Percentiles rank a stretch among this genome's conserved stretches.
Evolutionary conservation across 176 grass and related monocot species (phyloP).

Genomic region (Eremochloa ophiuroides): DNA sequence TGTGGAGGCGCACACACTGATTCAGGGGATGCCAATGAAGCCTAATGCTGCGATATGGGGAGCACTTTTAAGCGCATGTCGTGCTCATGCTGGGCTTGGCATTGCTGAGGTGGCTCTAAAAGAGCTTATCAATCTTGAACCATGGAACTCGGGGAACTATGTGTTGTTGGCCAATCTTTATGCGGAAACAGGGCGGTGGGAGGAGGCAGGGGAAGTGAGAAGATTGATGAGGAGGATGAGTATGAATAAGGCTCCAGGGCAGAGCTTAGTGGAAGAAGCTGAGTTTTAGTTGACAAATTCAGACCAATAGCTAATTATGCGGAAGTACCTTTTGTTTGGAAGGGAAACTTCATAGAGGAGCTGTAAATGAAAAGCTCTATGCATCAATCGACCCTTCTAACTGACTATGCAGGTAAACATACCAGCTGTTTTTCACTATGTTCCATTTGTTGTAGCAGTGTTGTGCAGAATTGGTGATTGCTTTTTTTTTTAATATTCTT

Average conservation of each 20-base stretch:
- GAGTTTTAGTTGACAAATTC: conserved; percentile 15
- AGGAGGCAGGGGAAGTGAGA: conserved; percentile 43
- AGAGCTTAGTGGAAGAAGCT: conserved; percentile 37
- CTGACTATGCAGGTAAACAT: conserved; percentile 19
- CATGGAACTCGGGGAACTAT: conserved; percentile 61
- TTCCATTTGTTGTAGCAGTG: neutral
- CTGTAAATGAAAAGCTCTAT: neutral
- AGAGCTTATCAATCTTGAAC: conserved; percentile 64
- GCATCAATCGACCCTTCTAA: neutral
- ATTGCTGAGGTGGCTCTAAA: conserved; percentile 55
- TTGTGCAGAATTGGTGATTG: neutral
- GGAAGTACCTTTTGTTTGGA: neutral
- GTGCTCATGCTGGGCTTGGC: conserved; percentile 29
- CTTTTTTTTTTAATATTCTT: neutral
- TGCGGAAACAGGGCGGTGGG: conserved; percentile 42
- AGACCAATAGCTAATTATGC: neutral
- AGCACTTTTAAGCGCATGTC: conserved; percentile 46
- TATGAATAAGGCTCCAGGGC: conserved; percentile 48
- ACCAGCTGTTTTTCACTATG: neutral
- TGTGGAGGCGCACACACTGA: conserved; percentile 37
- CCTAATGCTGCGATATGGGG: conserved; percentile 58
- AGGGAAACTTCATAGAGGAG: neutral
- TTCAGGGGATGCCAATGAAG: conserved; percentile 45
- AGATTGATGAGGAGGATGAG: conserved; percentile 55
- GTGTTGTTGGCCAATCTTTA: conserved; percentile 59